phyloP scores from a whole-genome alignment of 2,329 filamentous ascomycete genomes.

The Aspergillus luchuensis region DNA sequence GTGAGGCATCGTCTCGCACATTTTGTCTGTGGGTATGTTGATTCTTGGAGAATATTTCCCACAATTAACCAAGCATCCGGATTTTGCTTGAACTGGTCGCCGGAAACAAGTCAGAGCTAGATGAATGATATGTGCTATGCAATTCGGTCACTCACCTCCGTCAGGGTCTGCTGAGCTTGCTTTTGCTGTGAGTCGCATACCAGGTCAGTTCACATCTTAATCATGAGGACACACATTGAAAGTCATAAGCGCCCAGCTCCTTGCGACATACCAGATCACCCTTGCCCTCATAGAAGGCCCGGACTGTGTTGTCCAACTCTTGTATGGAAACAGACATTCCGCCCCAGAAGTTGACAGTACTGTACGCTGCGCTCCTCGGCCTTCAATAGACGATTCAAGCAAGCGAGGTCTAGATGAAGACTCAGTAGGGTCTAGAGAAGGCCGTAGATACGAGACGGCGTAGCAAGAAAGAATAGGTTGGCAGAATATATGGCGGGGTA shows the following conservation, averaged over 20 bases:
- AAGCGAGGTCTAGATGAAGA: neutral
- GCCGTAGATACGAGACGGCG: slow-evolving; percentile 16
- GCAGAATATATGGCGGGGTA: slow-evolving; percentile 32
- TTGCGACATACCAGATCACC: slow-evolving; percentile 75
- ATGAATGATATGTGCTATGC: neutral
- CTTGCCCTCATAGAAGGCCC: slow-evolving; percentile 94
- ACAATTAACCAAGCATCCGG: slow-evolving; percentile 97
- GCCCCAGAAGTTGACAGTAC: slow-evolving; percentile 36
- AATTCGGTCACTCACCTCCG: slow-evolving; percentile 67
- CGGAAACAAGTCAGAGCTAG: slow-evolving; percentile 18
- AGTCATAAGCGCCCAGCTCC: neutral
- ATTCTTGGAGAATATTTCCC: slow-evolving; percentile 92
- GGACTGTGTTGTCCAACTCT: slow-evolving; percentile 95
- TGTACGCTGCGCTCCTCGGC: slow-evolving; percentile 27
- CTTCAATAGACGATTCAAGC: neutral
- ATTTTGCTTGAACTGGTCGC: slow-evolving; percentile 89
- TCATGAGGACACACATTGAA: neutral
- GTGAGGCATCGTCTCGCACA: slow-evolving; percentile 59
- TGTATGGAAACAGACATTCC: slow-evolving; percentile 73
- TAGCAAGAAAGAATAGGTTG: slow-evolving; percentile 16
- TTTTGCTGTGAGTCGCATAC: slow-evolving; percentile 69
- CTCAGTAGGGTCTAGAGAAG: slow-evolving; percentile 8
- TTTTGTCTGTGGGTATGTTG: slow-evolving; percentile 93
- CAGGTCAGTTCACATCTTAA: neutral
- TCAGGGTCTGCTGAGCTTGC: slow-evolving; percentile 86